Evolutionary conservation across 345 rosid genomes (phyloP), one percentile per base, ranked within the genome.

Genomic region (Sonneratia caseolaris): DNA sequence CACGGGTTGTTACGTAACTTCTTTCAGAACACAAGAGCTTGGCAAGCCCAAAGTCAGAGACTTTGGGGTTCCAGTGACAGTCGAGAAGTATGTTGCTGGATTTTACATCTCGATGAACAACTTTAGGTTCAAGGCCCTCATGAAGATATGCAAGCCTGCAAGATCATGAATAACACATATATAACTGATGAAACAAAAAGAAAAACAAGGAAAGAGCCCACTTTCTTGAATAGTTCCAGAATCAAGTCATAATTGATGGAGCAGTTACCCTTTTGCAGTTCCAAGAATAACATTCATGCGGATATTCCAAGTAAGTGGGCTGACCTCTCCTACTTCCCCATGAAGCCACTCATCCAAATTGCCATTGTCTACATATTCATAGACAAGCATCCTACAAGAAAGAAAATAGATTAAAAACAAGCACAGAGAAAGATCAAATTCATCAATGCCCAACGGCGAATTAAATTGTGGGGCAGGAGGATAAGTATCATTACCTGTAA

Each of bases 121-220:
- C 98, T 80, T 94, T 94, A 0, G 98, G 98, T 82, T 94, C 98
- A 71, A 94, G 97, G 76, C 98, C 98, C 76, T 94, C 98, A 35
- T 94, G 98, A 72, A 94, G 95, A 78, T 94, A 94, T 35, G 98
- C 98, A 83, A 94, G 83, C 74, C 98, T 93, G 84, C 70, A 57
- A 75, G 18, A 62, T 12, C 18, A 14, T 27, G 37, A 32, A 62
- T 32, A 13, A 35, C 5, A 27, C 19, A 37, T 47, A 47, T 9
- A 47, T 0, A 8, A 47, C 5, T 2, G 21, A 22, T 13, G 9
- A 62, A 32, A 27, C 27, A 5, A 24, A 32, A 61, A 4, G 38
- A 35, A 62, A 10, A 27, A 27, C 32, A 62, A 35, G 19, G 66
- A 12, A 35, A 3, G 19, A 35, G 5, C 21, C 0, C 27, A 3